Percentiles rank a stretch among this genome's conserved stretches.
Conservation (phyloP, 148 eudicot genomes). For the Fagopyrum tataricum region DNA sequence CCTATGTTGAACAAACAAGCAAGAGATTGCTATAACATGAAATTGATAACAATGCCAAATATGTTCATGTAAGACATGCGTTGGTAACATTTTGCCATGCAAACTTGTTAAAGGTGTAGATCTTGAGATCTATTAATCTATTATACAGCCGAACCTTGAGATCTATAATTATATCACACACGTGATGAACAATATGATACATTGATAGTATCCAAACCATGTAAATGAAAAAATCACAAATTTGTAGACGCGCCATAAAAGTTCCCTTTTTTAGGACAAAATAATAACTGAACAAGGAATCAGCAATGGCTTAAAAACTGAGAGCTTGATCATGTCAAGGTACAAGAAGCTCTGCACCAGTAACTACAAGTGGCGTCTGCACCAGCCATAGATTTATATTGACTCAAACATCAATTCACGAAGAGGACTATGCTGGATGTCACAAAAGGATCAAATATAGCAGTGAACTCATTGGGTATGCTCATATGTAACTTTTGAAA, state of each 20-base stretch:
- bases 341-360: not conserved
- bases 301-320: not conserved
- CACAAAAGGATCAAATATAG: not conserved
- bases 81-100: not conserved
- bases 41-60: not conserved
- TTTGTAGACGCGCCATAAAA: not conserved
- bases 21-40: not conserved
- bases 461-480: not conserved
- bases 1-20: conserved; percentile 32
- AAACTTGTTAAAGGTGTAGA: not conserved
- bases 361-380: not conserved
- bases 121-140: not conserved
- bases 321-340: not conserved
- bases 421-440: not conserved
- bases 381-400: not conserved
- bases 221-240: not conserved
- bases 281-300: not conserved
- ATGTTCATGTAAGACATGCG: not conserved
- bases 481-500: not conserved
- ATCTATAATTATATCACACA: not conserved
- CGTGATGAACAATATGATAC: not conserved
- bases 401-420: not conserved
- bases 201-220: not conserved
- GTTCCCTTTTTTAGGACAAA: not conserved
- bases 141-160: not conserved